phyloP scores from a whole-genome alignment of 2,329 filamentous ascomycete genomes.

The Coniochaeta pulveracea region DNA sequence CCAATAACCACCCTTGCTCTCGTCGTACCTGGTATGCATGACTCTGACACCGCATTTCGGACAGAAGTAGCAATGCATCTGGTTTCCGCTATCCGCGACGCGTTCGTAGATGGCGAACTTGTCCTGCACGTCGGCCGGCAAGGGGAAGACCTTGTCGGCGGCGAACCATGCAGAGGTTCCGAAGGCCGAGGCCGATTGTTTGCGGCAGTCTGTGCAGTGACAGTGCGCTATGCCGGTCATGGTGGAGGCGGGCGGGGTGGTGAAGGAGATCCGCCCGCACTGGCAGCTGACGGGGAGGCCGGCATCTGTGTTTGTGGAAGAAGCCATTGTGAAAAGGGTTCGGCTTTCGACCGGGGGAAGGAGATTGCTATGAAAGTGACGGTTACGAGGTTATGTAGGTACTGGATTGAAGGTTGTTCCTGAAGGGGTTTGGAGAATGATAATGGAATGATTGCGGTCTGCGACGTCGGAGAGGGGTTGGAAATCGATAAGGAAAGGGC shows the following conservation, averaged over 20 bases:
- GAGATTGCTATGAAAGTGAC: too few species aligned
- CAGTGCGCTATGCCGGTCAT: constrained; percentile 29
- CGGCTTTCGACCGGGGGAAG: too few species aligned
- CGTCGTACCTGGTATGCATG: constrained; percentile 16
- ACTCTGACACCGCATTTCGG: constrained; percentile 22
- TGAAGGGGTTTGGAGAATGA: too few species aligned
- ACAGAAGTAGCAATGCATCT: constrained; percentile 31
- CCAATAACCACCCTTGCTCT: too few species aligned
- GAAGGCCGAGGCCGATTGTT: constrained; percentile 32
- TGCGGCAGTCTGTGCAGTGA: constrained; percentile 34
- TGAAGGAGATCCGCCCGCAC: constrained; percentile 3
- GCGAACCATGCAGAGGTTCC: constrained; percentile 32
- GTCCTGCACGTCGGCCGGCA: constrained; percentile 18
- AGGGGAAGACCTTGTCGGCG: constrained; percentile 26
- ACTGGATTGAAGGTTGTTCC: too few species aligned
- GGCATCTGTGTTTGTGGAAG: neutral
- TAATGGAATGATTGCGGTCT: too few species aligned
- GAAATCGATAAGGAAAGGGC: too few species aligned
- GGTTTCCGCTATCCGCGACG: constrained; percentile 25
- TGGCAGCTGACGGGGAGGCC: constrained; percentile 4
- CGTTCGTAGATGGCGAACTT: constrained; percentile 25
- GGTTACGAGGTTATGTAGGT: too few species aligned
- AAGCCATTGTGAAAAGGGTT: too few species aligned
- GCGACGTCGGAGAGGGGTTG: too few species aligned
- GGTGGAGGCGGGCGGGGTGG: constrained; percentile 5